Evolutionary conservation across 257 asterid species (phyloP).

Genomic region (Thymus quinquecostatus): DNA sequence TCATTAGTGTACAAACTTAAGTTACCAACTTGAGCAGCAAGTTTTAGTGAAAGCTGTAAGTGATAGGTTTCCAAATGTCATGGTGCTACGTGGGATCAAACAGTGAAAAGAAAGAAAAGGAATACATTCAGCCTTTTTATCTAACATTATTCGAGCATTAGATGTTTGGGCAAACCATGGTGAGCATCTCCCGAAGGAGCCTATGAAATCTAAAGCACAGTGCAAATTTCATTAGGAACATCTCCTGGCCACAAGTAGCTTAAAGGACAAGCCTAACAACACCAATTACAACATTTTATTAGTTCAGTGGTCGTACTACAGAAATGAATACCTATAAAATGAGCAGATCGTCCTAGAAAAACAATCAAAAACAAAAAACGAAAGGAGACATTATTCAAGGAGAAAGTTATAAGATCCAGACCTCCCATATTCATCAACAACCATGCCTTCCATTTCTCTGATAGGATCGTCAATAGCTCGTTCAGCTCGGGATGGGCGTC

Average conservation of each 20-base stretch:
- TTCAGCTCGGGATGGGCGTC: constrained; percentile 91
- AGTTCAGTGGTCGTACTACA: constrained; percentile 10
- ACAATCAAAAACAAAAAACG: constrained; percentile 10
- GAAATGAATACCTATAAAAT: constrained; percentile 7
- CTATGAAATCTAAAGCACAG: constrained; percentile 14
- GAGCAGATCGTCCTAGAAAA: constrained; percentile 23
- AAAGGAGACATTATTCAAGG: constrained; percentile 20
- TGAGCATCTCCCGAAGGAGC: constrained; percentile 5
- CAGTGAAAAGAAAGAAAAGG: background rate
- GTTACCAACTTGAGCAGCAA: constrained; percentile 12
- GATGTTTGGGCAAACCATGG: constrained; percentile 2
- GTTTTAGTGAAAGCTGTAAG: constrained; percentile 6
- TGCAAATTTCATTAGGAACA: background rate
- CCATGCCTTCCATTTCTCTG: constrained; percentile 97
- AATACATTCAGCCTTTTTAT: background rate
- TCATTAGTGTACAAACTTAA: background rate
- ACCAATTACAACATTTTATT: constrained; percentile 19
- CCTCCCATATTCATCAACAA: constrained; percentile 97
- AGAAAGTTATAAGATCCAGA: constrained; percentile 34
- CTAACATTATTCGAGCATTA: background rate
- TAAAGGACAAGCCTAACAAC: background rate
- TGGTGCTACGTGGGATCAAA: background rate
- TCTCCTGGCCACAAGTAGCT: too few relatives aligned
- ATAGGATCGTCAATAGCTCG: constrained; percentile 94
- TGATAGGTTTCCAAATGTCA: background rate